Evolutionary conservation across 129 eudicot species (phyloP).

Genomic region (Erigeron canadensis): DNA sequence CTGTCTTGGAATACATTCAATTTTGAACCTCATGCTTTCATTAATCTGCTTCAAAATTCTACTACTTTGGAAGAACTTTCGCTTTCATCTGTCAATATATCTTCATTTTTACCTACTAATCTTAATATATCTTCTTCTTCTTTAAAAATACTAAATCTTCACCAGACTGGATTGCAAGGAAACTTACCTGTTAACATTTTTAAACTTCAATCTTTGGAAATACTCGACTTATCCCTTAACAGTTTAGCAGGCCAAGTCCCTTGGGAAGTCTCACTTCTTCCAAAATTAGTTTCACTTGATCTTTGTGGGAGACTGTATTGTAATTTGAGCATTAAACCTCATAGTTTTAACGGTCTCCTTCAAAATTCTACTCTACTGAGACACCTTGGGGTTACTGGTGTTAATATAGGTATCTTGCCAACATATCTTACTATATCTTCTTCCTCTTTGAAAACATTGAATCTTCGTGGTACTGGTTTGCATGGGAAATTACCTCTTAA

Average conservation of each 20-base stretch:
- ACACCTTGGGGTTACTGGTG: neutral
- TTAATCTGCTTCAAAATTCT: neutral
- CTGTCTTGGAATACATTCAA: neutral
- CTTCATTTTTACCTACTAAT: conserved; percentile 40
- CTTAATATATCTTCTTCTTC: conserved; percentile 17
- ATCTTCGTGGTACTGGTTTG: conserved; percentile 14
- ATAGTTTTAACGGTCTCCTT: neutral
- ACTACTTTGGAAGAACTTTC: neutral
- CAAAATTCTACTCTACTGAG: conserved; percentile 14
- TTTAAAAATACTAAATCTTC: neutral
- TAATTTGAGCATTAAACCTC: neutral
- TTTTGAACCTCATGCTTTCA: neutral
- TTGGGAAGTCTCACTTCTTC: neutral
- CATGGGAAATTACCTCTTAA: conserved; percentile 27
- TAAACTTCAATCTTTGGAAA: neutral
- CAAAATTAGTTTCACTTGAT: neutral
- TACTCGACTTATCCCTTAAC: neutral
- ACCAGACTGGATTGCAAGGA: conserved; percentile 12
- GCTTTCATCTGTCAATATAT: neutral
- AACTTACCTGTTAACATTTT: conserved; percentile 16
- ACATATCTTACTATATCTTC: conserved; percentile 17
- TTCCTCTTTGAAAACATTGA: conserved; percentile 17
- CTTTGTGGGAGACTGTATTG: conserved; percentile 19
- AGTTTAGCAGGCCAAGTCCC: neutral
- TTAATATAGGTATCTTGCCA: conserved; percentile 10